Evolutionary conservation across 306 rosid species (phyloP).

Genomic region (Prunus mongolica): DNA sequence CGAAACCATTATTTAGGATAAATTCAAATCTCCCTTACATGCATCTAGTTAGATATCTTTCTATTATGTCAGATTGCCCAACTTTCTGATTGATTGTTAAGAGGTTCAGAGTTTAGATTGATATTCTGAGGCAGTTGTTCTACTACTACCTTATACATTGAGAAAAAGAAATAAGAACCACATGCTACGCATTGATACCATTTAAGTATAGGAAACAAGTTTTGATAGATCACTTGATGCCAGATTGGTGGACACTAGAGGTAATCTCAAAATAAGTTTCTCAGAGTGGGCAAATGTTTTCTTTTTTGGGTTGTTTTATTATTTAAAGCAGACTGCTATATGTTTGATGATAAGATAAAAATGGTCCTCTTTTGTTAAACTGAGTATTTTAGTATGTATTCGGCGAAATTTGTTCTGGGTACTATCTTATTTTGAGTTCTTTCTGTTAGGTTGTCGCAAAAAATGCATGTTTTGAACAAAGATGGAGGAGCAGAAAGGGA

Average conservation of each 20-base stretch:
- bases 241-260: not conserved
- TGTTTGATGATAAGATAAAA: not conserved
- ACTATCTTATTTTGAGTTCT: constrained; percentile 13
- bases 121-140: not conserved
- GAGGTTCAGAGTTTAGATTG: not conserved
- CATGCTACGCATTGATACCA: not conserved
- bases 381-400: not conserved
- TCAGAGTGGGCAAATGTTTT: not conserved
- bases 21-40: not conserved
- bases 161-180: not conserved
- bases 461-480: constrained; percentile 90
- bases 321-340: not conserved
- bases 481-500: constrained; percentile 86
- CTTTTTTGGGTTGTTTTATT: not conserved
- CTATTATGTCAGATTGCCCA: not conserved
- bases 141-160: too few relatives aligned
- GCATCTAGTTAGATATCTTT: not conserved
- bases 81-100: not conserved
- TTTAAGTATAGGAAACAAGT: not conserved
- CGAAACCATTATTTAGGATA: not conserved
- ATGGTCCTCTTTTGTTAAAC: not conserved
- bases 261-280: not conserved
- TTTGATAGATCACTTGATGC: not conserved
- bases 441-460: constrained; percentile 49
- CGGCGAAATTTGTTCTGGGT: not conserved